Evolutionary conservation across 805 yeast species (phyloP), one percentile per base, ranked within the genome.

Genomic region (Pichia ethanolica): DNA sequence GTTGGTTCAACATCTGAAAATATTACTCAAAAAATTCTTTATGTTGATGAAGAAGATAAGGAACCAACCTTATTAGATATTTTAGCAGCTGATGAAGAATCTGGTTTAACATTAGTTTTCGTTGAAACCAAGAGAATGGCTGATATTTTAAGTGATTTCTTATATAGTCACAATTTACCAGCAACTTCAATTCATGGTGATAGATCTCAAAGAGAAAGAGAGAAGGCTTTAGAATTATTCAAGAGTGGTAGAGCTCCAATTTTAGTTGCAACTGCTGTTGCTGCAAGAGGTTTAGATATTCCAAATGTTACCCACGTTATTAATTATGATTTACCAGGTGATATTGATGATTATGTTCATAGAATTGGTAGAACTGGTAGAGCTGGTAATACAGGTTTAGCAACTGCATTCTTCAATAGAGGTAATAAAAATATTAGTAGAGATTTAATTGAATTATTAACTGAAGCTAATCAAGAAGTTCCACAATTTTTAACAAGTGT

Each of bases 281-380:
- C 99, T 59, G 98, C 98, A 53, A 89, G 99, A 84, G 99, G 99
- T 78, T 82, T 93, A 72, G 99, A 93, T 81, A 93, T 93, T 78
- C 98, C 99, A 69, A 93, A 93, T 69, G 99, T 93, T 61, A 85
- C 95, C 44, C 98, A 91, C 68, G 99, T 93, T 65, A 85, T 93
- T 73, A 93, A 93, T 81, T 93, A 86, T 70, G 99, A 93, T 69
- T 78, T 93, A 69, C 99, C 99, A 69, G 76, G 85, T 67, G 98
- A 93, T 71, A 86, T 93, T 64, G 99, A 93, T 71, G 99, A 93
- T 72, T 93, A 93, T 68, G 99, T 93, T 52, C 99, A 93, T 77
- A 87, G 99, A 77, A 93, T 93, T 68, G 99, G 99, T 81, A 91
- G 99, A 83, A 93, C 99, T 66, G 99, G 99, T 74, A 93, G 99